Conservation (phyloP, 208 protist species). For the Angomonas ambiguus region DNA sequence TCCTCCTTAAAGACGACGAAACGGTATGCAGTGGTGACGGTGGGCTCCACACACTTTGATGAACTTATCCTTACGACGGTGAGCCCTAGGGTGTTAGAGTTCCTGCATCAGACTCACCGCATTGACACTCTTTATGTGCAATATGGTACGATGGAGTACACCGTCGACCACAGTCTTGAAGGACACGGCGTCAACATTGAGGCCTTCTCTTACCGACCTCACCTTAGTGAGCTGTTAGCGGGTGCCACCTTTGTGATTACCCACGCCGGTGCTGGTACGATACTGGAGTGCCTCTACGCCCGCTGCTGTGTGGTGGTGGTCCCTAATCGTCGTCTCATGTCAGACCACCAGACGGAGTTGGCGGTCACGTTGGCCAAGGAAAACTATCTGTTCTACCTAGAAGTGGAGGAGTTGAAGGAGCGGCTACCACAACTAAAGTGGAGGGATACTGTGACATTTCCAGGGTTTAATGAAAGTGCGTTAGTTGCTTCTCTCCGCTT, state of each 20-base stretch:
- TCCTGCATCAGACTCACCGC: constrained; percentile 32
- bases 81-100: constrained; percentile 25
- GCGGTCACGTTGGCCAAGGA: constrained; percentile 42
- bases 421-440: constrained; percentile 38
- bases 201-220: constrained; percentile 63
- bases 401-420: constrained; percentile 31
- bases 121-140: constrained; percentile 69
- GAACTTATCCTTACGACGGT: constrained; percentile 49
- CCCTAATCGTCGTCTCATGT: constrained; percentile 85
- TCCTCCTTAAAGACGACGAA: not conserved
- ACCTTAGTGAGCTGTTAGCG: constrained; percentile 42
- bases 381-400: constrained; percentile 63
- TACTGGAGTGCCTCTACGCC: constrained; percentile 79
- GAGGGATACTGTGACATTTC: constrained; percentile 31
- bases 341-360: constrained; percentile 86
- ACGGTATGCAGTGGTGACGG: constrained; percentile 77
- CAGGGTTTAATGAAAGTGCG: constrained; percentile 35
- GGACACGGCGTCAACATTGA: constrained; percentile 37
- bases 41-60: constrained; percentile 85
- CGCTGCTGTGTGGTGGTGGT: constrained; percentile 67
- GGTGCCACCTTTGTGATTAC: constrained; percentile 69
- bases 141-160: constrained; percentile 52
- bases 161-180: not conserved
- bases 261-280: constrained; percentile 89
- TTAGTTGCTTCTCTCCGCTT: constrained; percentile 22